Conservation (phyloP, 78 protist species). For the Dictyostelium purpureum region DNA sequence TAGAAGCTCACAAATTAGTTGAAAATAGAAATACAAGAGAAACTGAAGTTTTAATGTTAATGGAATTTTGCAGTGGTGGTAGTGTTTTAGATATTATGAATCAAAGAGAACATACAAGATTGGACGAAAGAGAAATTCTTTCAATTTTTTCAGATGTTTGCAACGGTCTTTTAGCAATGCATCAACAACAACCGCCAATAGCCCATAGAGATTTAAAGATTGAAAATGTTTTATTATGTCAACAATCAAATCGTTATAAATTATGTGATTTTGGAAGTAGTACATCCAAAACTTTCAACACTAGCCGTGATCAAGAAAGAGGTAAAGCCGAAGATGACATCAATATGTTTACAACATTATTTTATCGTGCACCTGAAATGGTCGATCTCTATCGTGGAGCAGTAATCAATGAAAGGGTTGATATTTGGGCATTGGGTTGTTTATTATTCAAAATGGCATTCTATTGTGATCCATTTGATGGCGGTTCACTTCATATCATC, state of each 20-base stretch:
- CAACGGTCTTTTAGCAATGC: slow-evolving; percentile 65
- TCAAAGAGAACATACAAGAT: slow-evolving; percentile 11
- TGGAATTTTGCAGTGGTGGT: slow-evolving; percentile 83
- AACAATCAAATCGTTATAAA: slow-evolving; percentile 50
- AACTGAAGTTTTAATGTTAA: slow-evolving; percentile 59
- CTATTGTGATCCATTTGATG: slow-evolving; percentile 82
- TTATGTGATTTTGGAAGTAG: slow-evolving; percentile 85
- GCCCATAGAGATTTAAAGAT: slow-evolving; percentile 85
- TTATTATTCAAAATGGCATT: slow-evolving; percentile 83
- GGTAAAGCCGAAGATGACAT: slow-evolving; percentile 75
- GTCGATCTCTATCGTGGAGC: slow-evolving; percentile 85
- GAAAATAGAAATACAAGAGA: slow-evolving; percentile 56
- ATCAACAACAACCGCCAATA: slow-evolving; percentile 76
- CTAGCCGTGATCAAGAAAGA: slow-evolving; percentile 24
- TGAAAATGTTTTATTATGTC: slow-evolving; percentile 60
- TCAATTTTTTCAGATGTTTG: slow-evolving; percentile 56
- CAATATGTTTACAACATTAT: slow-evolving; percentile 73
- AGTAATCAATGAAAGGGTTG: slow-evolving; percentile 81
- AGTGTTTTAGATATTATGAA: slow-evolving; percentile 80
- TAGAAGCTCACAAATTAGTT: slow-evolving; percentile 29
- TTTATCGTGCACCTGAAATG: slow-evolving; percentile 91
- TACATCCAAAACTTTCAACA: slow-evolving; percentile 28
- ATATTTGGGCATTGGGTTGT: slow-evolving; percentile 91
- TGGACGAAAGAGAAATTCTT: slow-evolving; percentile 65
- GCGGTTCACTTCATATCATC: slow-evolving; percentile 59